phyloP scores from a whole-genome alignment of 1,284 basidiomycete genomes.

The Tilletia setariae region DNA sequence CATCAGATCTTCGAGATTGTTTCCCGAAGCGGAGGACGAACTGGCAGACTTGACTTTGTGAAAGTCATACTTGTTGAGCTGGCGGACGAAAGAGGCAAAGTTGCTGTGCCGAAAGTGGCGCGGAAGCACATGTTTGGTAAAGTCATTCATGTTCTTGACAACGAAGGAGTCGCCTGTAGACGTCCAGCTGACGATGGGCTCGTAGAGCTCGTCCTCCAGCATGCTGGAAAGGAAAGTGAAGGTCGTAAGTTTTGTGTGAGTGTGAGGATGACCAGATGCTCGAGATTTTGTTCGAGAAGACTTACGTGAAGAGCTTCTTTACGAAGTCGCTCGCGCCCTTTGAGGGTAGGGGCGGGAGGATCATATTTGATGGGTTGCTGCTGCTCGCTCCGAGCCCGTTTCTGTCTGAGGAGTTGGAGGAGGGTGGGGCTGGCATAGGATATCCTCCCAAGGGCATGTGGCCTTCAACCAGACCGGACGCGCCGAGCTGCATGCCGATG shows the following conservation, averaged over 20 bases:
- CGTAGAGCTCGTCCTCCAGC: constrained; percentile 75
- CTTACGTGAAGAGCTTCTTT: constrained; percentile 66
- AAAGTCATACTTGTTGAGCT: constrained; percentile 98
- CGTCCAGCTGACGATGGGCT: constrained; percentile 79
- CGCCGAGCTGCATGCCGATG: too few relatives aligned
- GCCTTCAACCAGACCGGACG: too few relatives aligned
- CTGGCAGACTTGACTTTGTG: constrained; percentile 77
- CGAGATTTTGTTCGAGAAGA: constrained; percentile 65
- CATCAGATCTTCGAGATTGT: constrained; percentile 54
- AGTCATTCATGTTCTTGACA: constrained; percentile 97
- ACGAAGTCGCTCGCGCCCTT: constrained; percentile 70
- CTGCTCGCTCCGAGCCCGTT: too few relatives aligned
- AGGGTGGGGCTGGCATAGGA: too few relatives aligned
- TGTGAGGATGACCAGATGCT: constrained; percentile 39
- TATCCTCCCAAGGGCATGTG: too few relatives aligned
- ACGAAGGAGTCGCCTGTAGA: constrained; percentile 83
- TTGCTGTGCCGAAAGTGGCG: constrained; percentile 96
- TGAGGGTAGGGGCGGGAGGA: constrained; percentile 1
- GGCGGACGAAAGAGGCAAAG: constrained; percentile 67
- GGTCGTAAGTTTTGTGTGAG: not conserved
- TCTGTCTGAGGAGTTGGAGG: too few relatives aligned
- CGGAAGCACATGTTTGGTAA: constrained; percentile 88
- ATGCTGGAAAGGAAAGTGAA: constrained; percentile 62
- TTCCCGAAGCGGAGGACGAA: constrained; percentile 60
- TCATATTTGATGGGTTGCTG: not conserved